phyloP scores from a whole-genome alignment of 768 basidiomycete species.

The Auriscalpium microsporum region DNA sequence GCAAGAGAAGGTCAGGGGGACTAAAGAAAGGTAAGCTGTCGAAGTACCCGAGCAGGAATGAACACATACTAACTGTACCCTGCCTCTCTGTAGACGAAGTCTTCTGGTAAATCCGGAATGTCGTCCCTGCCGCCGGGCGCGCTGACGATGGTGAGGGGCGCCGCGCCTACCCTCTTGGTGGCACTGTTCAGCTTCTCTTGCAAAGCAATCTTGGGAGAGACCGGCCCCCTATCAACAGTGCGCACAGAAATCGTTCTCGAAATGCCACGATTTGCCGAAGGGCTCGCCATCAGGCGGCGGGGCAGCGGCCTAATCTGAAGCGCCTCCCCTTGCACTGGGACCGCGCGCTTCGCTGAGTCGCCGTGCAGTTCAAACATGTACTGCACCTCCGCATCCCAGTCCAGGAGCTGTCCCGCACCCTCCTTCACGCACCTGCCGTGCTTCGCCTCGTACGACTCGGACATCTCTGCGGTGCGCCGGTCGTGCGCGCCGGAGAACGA shows the following conservation, averaged over 20 bases:
- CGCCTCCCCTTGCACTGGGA: background rate
- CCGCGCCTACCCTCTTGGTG: background rate
- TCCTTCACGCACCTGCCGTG: background rate
- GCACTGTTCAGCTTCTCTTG: background rate
- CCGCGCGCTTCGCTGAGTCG: background rate
- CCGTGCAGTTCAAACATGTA: background rate
- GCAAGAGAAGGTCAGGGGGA: background rate
- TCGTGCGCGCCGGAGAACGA: slow-evolving; percentile 9
- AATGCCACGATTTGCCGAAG: background rate
- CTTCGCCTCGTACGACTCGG: background rate
- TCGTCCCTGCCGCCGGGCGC: background rate
- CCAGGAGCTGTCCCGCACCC: background rate
- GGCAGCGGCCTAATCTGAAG: background rate
- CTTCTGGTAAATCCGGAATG: background rate
- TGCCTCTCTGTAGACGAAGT: background rate
- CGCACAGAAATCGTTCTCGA: background rate
- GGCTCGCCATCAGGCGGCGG: background rate
- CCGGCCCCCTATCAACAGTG: background rate
- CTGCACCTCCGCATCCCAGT: background rate
- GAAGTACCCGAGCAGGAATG: background rate
- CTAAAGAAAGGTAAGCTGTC: background rate
- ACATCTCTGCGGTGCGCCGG: background rate
- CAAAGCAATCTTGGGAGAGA: background rate
- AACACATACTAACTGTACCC: background rate
- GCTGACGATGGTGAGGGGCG: background rate